These are phyloP conservation scores for Mollisia scopiformis DNA, from an alignment of 2,329 filamentous ascomycete genomes.

Conservation along the genomic window DNA sequence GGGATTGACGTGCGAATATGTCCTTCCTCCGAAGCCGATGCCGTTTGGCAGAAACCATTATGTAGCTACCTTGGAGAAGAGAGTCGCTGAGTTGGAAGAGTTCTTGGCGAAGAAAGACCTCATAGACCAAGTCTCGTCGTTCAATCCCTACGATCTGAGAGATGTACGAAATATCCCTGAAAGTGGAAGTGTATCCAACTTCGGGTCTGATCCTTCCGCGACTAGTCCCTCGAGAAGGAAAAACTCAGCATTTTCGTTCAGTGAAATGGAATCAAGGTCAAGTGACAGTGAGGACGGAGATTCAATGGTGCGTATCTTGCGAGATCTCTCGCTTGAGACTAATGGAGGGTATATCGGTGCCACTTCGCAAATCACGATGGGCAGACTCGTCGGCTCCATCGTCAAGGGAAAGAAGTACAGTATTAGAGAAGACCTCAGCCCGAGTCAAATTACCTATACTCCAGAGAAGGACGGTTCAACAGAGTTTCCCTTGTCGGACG, in stretches of 20 bases:
- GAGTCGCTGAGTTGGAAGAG: conserved; percentile 5
- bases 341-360: conserved; percentile 15
- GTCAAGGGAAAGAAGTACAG: conserved; percentile 9
- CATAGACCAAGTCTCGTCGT: conserved; percentile 2
- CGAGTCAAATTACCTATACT: not conserved
- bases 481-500: conserved; percentile 1
- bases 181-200: not conserved
- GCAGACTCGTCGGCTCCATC: conserved; percentile 7
- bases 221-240: not conserved
- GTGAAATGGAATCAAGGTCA: not conserved
- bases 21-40: conserved; percentile 12
- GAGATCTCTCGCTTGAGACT: conserved; percentile 12
- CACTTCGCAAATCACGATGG: conserved; percentile 7
- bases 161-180: not conserved
- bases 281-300: conserved; percentile 10
- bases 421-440: not conserved
- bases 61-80: conserved; percentile 3
- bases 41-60: conserved; percentile 13
- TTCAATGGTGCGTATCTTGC: conserved; percentile 8
- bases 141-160: conserved; percentile 1
- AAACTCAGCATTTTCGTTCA: not conserved
- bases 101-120: conserved; percentile 1
- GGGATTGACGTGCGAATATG: conserved; percentile 9
- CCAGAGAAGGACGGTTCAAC: not conserved
- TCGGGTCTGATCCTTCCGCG: too few relatives aligned